Evolutionary conservation across 176 grass and related monocot species (phyloP).

Genomic region (sorghum (Sorghum bicolor)): DNA sequence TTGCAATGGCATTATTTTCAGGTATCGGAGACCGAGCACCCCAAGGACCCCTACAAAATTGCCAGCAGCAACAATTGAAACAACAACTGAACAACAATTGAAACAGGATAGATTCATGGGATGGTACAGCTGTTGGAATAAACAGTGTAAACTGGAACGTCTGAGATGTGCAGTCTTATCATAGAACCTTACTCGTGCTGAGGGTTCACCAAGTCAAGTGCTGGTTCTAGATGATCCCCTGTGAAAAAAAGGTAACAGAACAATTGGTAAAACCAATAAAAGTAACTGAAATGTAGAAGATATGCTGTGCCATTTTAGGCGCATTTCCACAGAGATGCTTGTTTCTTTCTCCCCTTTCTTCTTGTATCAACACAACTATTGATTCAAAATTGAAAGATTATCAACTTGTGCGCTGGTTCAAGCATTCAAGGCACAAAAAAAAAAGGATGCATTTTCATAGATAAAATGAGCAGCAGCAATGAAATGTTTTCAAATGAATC

Average conservation of each 20-base stretch:
- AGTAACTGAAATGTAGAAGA: constrained; percentile 12
- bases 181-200: constrained; percentile 79
- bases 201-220: constrained; percentile 84
- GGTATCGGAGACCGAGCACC: constrained; percentile 80
- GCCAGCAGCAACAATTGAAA: constrained; percentile 24
- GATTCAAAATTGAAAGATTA: neutral
- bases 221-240: constrained; percentile 74
- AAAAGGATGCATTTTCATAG: no score
- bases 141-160: neutral
- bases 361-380: no score
- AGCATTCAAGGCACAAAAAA: neutral
- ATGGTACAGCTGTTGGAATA: neutral
- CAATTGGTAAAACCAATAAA: neutral
- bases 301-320: neutral
- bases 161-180: constrained; percentile 1
- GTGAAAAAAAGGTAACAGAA: constrained; percentile 27
- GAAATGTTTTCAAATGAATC: neutral
- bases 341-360: neutral
- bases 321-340: neutral
- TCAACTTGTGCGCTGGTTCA: no score
- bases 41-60: constrained; percentile 70
- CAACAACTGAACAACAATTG: constrained; percentile 36
- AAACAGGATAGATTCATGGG: neutral
- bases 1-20: constrained; percentile 87
- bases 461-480: neutral